Base-by-base conservation (phyloP, 345 rosid genomes). In the Ceriops zippeliana region DNA sequence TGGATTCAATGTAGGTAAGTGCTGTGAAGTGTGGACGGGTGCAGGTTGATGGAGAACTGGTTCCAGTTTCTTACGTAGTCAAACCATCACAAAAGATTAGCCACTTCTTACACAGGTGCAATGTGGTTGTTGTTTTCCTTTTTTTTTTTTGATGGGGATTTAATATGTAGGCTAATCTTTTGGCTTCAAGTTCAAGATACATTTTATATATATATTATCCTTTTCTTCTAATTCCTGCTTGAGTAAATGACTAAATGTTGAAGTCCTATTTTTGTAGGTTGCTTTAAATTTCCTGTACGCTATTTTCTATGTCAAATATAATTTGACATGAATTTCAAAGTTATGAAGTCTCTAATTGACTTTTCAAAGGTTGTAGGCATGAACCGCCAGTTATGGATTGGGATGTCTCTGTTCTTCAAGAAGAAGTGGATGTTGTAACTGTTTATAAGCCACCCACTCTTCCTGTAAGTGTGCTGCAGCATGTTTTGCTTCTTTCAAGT, bases 1-100 rank as follows among this genome's bases (percentile, higher is more conserved):
- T 62, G 68, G 66, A 61, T 38, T 22, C 22, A 19, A 34, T 78
- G 69, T 70, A 91, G 98, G 93, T 84, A 70, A 76, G 82, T 80
- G 98, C 96, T 4, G 96, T 91, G 17, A 78, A 95, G 84, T 72
- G 84, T 81, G 93, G 96, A 58, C 85, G 96, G 74, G 87, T 95
- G 46, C 90, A 80, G 84, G 96, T 91, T 71, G 93, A 95, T 75
- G 97, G 89, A 60, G 83, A 86, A 61, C 76, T 58, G 72, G 93
- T 91, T 63, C 86, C 87, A 0, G 87, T 89, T 75, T 90, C 99
- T 0, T 91, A 88, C 67, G 66, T 85, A 22, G 96, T 91, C 26
- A 91, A 70, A 77, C 73, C 90, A 0, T 88, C 92, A 0, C 96
- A 91, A 76, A 95, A 90, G 84, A 91, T 91, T 65, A 91, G 92